Evolutionary conservation across 108 stramenopile genomes (phyloP), one percentile per base, ranked within the genome.

Genomic region (Skeletonema tropicum): DNA sequence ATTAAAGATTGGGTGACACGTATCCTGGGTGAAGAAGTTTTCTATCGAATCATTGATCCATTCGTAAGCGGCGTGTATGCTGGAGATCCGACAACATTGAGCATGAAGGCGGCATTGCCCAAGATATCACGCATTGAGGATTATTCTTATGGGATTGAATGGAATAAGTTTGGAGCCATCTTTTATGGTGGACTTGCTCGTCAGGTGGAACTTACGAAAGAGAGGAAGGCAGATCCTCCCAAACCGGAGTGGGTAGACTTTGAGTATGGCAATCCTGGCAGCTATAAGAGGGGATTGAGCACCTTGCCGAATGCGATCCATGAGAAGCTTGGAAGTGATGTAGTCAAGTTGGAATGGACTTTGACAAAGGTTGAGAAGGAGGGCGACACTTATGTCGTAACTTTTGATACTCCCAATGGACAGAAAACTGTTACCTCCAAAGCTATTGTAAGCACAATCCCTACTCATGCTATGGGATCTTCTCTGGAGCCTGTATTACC

Each of bases 41-140:
- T 97, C 80, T 70, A 86, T 57, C 74, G 95, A 30, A 77, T 91
- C 52, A 97, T 99, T 68, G 98, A 99, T 64, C 98, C 98, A 31
- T 97, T 99, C 71, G 97, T 99, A 19, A 89, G 87, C 19, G 98
- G 98, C 11, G 96, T 99, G 4, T 99, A 99, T 75, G 97, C 97
- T 48, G 98, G 98, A 10, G 92, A 99, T 86, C 98, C 98, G 6
- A 84, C 91, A 49, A 90, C 88, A 64, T 76, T 99, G 19, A 29
- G 26, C 26, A 29, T 29, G 26, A 29, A 29, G 26, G 26, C 96
- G 42, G 97, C 98, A 12, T 73, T 99, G 48, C 85, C 88, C 31
- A 99, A 98, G 83, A 95, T 99, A 36, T 65, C 80, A 17, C 87
- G 92, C 2, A 90, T 93, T 55, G 94, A 96, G 68, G 71, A 84